These are phyloP conservation scores for Vaccinium myrtillus DNA, from an alignment of 148 eudicot genomes.

Conservation along the genomic window DNA sequence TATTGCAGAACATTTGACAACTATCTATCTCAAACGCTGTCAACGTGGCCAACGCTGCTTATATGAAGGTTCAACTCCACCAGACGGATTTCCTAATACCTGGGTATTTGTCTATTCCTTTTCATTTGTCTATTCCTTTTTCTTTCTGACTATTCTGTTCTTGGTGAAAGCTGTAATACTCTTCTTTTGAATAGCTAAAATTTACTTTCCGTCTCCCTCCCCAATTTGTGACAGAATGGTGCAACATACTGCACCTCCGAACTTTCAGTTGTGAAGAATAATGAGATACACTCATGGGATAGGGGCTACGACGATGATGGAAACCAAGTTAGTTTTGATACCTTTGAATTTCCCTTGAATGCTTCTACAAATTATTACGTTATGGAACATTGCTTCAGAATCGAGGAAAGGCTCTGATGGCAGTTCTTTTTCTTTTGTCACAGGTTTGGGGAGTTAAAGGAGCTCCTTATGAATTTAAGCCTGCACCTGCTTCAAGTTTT, in stretches of 20 bases:
- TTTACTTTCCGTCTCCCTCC: slow-evolving; percentile 4
- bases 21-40: slow-evolving; percentile 75
- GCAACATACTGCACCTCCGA: slow-evolving; percentile 78
- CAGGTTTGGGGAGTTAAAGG: slow-evolving; percentile 98
- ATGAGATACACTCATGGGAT: slow-evolving; percentile 87
- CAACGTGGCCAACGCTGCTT: slow-evolving; percentile 90
- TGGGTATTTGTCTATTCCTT: slow-evolving; percentile 54
- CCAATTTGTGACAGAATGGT: slow-evolving; percentile 50
- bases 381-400: neutral
- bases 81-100: slow-evolving; percentile 85
- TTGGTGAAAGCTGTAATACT: neutral
- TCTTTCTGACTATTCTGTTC: neutral
- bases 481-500: slow-evolving; percentile 79
- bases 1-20: slow-evolving; percentile 95
- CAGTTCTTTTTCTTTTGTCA: neutral
- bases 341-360: slow-evolving; percentile 5
- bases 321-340: slow-evolving; percentile 59
- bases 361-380: neutral
- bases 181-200: neutral
- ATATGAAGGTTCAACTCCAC: slow-evolving; percentile 92
- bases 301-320: slow-evolving; percentile 88
- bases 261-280: slow-evolving; percentile 76
- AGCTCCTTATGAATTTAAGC: slow-evolving; percentile 95
- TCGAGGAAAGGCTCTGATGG: neutral
- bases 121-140: neutral